Evolutionary conservation across 2,329 filamentous ascomycete genomes (phyloP).

Genomic region (Juglanconis oblonga): DNA sequence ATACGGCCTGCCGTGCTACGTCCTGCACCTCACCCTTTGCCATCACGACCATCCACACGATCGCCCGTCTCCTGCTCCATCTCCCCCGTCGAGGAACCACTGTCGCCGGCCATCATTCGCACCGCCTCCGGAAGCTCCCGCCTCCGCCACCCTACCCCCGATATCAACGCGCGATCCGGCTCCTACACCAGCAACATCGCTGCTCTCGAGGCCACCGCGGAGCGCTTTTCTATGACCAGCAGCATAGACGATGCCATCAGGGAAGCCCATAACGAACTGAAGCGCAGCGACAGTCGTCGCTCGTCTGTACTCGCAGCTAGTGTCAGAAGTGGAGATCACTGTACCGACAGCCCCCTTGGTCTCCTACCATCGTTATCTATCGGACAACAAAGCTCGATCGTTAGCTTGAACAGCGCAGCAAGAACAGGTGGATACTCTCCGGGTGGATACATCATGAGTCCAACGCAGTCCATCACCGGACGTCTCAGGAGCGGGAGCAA

Average conservation of each 20-base stretch:
- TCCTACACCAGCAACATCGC: constrained; percentile 67
- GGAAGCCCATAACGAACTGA: constrained; percentile 68
- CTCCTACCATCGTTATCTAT: constrained; percentile 23
- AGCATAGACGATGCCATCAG: constrained; percentile 78
- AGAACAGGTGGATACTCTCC: constrained; percentile 70
- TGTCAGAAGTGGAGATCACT: constrained; percentile 30
- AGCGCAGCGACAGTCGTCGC: constrained; percentile 64
- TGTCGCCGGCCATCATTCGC: constrained; percentile 43
- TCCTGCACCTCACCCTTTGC: constrained; percentile 2
- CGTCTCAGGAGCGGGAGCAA: constrained; percentile 55
- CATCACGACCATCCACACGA: constrained; percentile 12
- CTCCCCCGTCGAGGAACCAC: constrained; percentile 9
- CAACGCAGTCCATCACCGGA: constrained; percentile 59
- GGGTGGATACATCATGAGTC: constrained; percentile 65
- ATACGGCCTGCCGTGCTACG: constrained; percentile 13
- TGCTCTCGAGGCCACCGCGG: constrained; percentile 71
- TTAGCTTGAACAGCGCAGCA: constrained; percentile 65
- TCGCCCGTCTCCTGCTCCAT: constrained; percentile 3
- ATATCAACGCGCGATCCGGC: constrained; percentile 59
- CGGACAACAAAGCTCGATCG: constrained; percentile 53
- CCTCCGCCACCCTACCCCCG: constrained; percentile 59
- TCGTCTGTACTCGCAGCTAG: constrained; percentile 59
- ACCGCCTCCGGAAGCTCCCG: constrained; percentile 43
- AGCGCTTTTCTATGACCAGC: constrained; percentile 69
- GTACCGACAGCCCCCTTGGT: constrained; percentile 20